Base-by-base conservation (phyloP, 2,329 filamentous ascomycete species). In the Dichotomopilus funicola region DNA sequence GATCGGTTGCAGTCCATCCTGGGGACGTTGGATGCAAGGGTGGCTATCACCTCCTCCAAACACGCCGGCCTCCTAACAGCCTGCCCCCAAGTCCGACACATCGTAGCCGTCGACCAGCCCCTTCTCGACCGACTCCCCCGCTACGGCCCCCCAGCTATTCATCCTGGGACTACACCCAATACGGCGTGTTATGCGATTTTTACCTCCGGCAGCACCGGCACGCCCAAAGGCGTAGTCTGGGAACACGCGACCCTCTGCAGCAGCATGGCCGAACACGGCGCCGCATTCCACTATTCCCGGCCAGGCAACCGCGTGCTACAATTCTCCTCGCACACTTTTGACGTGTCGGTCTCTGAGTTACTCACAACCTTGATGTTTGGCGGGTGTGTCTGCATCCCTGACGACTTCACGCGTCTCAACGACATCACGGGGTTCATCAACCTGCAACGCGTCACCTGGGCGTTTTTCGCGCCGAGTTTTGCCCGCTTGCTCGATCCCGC, bases 161-260 rank as follows among this genome's bases (percentile, higher is more conserved):
- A 49, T 36, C 13, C 48, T 1, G 9, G 12, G 12, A 38, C 36
- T 1, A 19, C 37, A 19, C 48, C 48, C 4, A 33, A 11, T 31
- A 31, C 36, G 6, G 36, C 36, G 3, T 40, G 36, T 19, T 54
- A 49, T 10, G n/a, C 49, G 40, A 54, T 54, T 34, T 54, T 49
- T 63, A 82, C 79, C 6, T 80, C 77, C 2, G 79, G 79, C 9
- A 79, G 73, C 13, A 82, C 79, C 0, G 79, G 79, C 3, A 68
- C 67, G 11, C 79, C 79, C 0, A 82, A 82, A 64, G 78, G 78
- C n/a, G 73, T 78, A n/a, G 70, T 78, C 33, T 62, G 67, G 33
- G 61, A 64, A 10, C 68, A 70, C 52, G 36, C 61, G 10, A 41
- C 40, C 38, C 12, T 51, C 31, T 43, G 49, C 38, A 34, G 13